Base-by-base conservation (phyloP, 352 stramenopile genomes). In the Phytophthora podocarpi region DNA sequence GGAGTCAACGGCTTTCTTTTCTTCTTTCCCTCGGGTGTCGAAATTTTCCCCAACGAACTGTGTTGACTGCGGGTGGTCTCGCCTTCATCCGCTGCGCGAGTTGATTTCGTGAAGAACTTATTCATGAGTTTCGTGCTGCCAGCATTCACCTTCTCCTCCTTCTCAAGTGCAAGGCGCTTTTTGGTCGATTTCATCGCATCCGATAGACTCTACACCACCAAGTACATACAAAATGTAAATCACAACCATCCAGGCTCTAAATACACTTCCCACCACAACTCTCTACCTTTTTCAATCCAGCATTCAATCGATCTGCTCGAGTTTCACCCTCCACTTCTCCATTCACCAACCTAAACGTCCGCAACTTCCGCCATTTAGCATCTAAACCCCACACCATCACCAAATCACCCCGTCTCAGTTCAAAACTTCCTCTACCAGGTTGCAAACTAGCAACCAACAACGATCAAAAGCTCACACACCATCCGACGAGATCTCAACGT, bases 301-400 rank as follows among this genome's bases (percentile, higher is more conserved):
- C 71, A 67, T 92, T 90, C 35, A 92, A 37, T 0, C 61, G 58
- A 53, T 89, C 76, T 5, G 83, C 78, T 30, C 77, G 64, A 7
- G 83, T 92, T 30, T 75, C 60, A 28, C 75, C 83, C 31, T 87
- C 69, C 11, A 87, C 78, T 50, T 86, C 60, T 47, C 83, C 81
- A 49, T 86, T 64, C 6, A 89, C 67, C 16, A 92, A 67, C 15
- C 60, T 69, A 43, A 90, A 92, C 40, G 83, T 92, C 26, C 83
- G 77, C 51, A 92, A 74, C 58, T 92, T 92, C 36, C 83, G 65
- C 83, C 83, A 92, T 28, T 89, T 86, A 30, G 76, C 72, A 45
- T 73, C 82, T 91, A 65, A 20, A 35, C 36, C 24, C 54, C 9
- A n/a, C n/a, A n/a, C n/a, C n/a, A n/a, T n/a, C n/a, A 43, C 11